Percentiles rank a stretch among this genome's conserved stretches.
Conservation (phyloP, 371 early-diverging fungal species). For the Mucor sp. region DNA sequence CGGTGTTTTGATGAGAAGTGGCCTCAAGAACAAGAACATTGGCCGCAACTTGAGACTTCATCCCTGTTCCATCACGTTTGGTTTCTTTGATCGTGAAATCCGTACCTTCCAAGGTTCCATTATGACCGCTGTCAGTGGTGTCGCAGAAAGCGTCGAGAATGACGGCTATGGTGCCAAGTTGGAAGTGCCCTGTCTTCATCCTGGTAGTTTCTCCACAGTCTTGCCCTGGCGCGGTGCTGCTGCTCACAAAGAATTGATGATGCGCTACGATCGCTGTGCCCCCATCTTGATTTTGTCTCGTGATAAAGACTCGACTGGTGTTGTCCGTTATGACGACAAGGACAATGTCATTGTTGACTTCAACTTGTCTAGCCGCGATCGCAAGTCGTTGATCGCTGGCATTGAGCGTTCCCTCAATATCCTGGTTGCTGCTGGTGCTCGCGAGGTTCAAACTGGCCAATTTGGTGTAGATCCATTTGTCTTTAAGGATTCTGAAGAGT, state of each 20-base stretch:
- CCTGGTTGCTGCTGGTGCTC: conserved; percentile 69
- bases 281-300: conserved; percentile 65
- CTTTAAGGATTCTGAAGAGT: conserved; percentile 34
- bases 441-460: conserved; percentile 61
- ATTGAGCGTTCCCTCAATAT: conserved; percentile 52
- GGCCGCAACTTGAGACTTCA: conserved; percentile 71
- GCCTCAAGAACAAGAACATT: conserved; percentile 72
- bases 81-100: conserved; percentile 57
- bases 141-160: conserved; percentile 57
- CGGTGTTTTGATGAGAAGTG: conserved; percentile 63
- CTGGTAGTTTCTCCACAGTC: conserved; percentile 44
- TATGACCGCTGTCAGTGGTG: conserved; percentile 65
- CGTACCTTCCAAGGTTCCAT: conserved; percentile 65
- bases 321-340: conserved; percentile 36
- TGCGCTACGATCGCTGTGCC: conserved; percentile 45
- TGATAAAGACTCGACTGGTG: conserved; percentile 61
- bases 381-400: conserved; percentile 51
- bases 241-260: conserved; percentile 60
- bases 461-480: conserved; percentile 48
- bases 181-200: conserved; percentile 68
- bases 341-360: conserved; percentile 45
- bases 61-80: conserved; percentile 65
- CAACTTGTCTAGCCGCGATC: conserved; percentile 57
- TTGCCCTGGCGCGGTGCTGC: conserved; percentile 61
- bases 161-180: conserved; percentile 71